phyloP scores from a whole-genome alignment of 2,329 filamentous ascomycete species.

The Alternaria postmessia region DNA sequence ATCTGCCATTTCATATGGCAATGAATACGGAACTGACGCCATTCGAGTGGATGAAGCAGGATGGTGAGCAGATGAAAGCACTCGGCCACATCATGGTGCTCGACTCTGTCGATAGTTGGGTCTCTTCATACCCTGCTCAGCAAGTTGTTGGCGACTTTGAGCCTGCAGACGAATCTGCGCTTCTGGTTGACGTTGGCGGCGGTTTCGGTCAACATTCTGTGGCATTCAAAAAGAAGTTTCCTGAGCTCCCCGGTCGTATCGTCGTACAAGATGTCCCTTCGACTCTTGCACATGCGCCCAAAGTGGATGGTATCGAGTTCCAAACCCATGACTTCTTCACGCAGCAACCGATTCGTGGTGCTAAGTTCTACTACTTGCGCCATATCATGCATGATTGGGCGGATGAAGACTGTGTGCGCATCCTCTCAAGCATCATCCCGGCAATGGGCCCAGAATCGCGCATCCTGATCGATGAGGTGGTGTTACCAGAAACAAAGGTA shows the following conservation, averaged over 20 bases:
- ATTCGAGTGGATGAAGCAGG: conserved; percentile 40
- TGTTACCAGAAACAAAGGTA: conserved; percentile 39
- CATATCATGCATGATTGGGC: conserved; percentile 48
- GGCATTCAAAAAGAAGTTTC: conserved; percentile 31
- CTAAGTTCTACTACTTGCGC: conserved; percentile 45
- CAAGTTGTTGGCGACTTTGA: conserved; percentile 24
- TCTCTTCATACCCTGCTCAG: conserved; percentile 29
- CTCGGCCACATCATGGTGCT: conserved; percentile 41
- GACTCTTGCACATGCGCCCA: conserved; percentile 26
- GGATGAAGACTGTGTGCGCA: conserved; percentile 36
- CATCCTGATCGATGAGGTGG: conserved; percentile 45
- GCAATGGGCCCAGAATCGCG: conserved; percentile 39
- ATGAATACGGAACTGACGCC: conserved; percentile 34
- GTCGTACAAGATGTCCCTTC: conserved; percentile 39
- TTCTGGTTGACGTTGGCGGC: conserved; percentile 45
- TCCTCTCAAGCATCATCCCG: conserved; percentile 35
- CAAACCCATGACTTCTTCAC: conserved; percentile 45
- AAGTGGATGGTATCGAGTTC: conserved; percentile 37
- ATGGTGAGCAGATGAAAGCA: conserved; percentile 37
- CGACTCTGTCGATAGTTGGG: conserved; percentile 31
- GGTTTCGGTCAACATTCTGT: conserved; percentile 41
- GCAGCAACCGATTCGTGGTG: conserved; percentile 36
- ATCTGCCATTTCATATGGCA: conserved; percentile 39
- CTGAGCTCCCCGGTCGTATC: conserved; percentile 22
- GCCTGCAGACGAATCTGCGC: conserved; percentile 22